phyloP scores from a whole-genome alignment of 2,329 filamentous ascomycete genomes.

The Gnomoniopsis smithogilvyi region DNA sequence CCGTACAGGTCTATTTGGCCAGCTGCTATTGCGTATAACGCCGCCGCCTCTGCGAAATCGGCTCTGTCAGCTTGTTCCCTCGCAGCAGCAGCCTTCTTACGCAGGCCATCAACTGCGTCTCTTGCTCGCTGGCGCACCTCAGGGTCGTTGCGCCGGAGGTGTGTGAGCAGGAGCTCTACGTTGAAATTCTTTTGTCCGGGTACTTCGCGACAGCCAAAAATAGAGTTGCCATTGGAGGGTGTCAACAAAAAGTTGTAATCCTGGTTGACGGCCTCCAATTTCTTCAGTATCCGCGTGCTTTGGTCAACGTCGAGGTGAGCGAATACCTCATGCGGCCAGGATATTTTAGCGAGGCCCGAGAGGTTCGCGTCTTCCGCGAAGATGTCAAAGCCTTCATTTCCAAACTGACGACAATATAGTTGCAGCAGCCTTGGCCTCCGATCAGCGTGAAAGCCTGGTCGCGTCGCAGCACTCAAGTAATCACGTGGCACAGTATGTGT shows the following conservation, averaged over 20 bases:
- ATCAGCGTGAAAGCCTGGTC: background rate
- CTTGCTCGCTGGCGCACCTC: background rate
- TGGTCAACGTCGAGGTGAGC: background rate
- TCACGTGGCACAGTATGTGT: background rate
- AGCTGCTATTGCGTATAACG: slow-evolving; percentile 3
- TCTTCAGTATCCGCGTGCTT: slow-evolving; percentile 2
- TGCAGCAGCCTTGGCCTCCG: background rate
- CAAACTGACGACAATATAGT: slow-evolving; percentile 7
- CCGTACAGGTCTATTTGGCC: slow-evolving; percentile 5
- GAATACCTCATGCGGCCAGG: slow-evolving; percentile 1
- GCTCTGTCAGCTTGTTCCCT: slow-evolving; percentile 7
- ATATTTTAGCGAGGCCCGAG: background rate
- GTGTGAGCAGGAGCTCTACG: slow-evolving; percentile 6
- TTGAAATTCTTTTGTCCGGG: slow-evolving; percentile 7
- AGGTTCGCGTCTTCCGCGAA: background rate
- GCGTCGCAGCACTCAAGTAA: background rate
- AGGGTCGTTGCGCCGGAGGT: background rate
- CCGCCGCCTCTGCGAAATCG: background rate
- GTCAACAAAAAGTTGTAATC: slow-evolving; percentile 1
- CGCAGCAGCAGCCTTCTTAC: background rate
- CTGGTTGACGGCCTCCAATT: background rate
- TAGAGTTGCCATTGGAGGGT: background rate
- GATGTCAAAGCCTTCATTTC: background rate
- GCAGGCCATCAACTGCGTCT: background rate
- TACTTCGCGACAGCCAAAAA: background rate